phyloP scores from a whole-genome alignment of 495 filamentous ascomycete species.

The Pyronema omphalodes region DNA sequence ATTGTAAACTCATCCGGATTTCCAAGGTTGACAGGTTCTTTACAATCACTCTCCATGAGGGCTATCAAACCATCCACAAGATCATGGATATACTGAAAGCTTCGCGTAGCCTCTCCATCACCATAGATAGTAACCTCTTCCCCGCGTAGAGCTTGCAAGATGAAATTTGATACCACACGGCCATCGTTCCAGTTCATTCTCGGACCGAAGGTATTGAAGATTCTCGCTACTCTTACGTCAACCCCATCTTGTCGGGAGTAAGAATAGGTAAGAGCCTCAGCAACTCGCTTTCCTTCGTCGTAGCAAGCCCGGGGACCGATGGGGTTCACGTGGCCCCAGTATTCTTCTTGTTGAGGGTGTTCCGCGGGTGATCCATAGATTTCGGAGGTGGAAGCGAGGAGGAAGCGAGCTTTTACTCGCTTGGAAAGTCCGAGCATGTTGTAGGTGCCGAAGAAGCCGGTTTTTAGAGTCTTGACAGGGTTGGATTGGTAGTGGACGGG shows the following conservation, averaged over 20 bases:
- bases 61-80: constrained; percentile 18
- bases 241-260: constrained; percentile 22
- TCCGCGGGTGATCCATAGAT: constrained; percentile 22
- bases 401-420: constrained; percentile 22
- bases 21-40: constrained; percentile 23
- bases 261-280: constrained; percentile 23
- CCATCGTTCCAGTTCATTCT: constrained; percentile 22
- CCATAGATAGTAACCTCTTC: constrained; percentile 21
- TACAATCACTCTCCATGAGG: constrained; percentile 20
- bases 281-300: constrained; percentile 25
- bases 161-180: constrained; percentile 25
- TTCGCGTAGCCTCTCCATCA: constrained; percentile 20
- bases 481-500: constrained; percentile 23
- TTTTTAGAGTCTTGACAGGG: constrained; percentile 23
- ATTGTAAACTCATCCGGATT: constrained; percentile 23
- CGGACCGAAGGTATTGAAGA: constrained; percentile 25
- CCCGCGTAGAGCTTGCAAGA: constrained; percentile 17
- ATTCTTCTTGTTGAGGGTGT: constrained; percentile 22
- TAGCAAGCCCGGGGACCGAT: constrained; percentile 23
- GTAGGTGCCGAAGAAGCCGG: constrained; percentile 23
- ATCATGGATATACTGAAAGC: constrained; percentile 23
- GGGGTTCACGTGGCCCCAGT: constrained; percentile 24
- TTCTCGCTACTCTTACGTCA: constrained; percentile 23
- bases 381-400: constrained; percentile 23
- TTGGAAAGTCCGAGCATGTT: constrained; percentile 26